Evolutionary conservation across 2,329 filamentous ascomycete species (phyloP).

Genomic region (Rutstroemia sp.): DNA sequence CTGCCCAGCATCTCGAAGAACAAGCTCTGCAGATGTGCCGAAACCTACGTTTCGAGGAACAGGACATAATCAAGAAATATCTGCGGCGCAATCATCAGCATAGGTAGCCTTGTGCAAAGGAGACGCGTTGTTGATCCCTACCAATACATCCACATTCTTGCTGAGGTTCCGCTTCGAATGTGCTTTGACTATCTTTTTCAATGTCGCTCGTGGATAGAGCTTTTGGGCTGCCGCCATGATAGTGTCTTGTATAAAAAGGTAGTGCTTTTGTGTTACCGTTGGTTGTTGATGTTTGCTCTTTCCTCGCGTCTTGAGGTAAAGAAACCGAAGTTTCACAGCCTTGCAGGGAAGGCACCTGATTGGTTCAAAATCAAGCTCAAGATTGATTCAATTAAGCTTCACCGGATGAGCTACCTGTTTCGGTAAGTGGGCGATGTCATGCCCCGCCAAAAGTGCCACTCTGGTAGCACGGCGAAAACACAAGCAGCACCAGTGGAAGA

Average conservation of each 20-base stretch:
- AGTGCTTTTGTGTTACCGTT: not conserved
- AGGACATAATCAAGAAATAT: constrained; percentile 79
- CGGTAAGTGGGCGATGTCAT: constrained; percentile 5
- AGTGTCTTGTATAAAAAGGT: not conserved
- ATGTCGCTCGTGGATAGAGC: constrained; percentile 72
- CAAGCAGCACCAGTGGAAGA: too few relatives aligned
- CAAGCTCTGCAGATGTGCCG: not conserved
- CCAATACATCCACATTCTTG: constrained; percentile 81
- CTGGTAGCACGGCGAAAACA: not conserved
- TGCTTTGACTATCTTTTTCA: constrained; percentile 87
- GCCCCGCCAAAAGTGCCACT: not conserved
- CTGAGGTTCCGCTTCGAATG: constrained; percentile 73
- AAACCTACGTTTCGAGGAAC: constrained; percentile 62
- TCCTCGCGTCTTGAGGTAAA: too few relatives aligned
- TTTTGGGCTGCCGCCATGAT: constrained; percentile 48
- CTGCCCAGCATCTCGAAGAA: too few relatives aligned
- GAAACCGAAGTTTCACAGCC: not conserved
- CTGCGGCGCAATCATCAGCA: constrained; percentile 37
- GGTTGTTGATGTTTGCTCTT: not conserved
- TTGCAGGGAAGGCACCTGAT: not conserved
- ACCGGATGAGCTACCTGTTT: constrained; percentile 1
- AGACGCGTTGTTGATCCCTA: constrained; percentile 36
- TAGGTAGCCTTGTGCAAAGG: constrained; percentile 2
- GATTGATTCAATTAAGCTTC: not conserved
- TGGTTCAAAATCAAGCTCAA: not conserved